phyloP scores from a whole-genome alignment of 495 filamentous ascomycete genomes.

The Bryoglossum gracile region DNA sequence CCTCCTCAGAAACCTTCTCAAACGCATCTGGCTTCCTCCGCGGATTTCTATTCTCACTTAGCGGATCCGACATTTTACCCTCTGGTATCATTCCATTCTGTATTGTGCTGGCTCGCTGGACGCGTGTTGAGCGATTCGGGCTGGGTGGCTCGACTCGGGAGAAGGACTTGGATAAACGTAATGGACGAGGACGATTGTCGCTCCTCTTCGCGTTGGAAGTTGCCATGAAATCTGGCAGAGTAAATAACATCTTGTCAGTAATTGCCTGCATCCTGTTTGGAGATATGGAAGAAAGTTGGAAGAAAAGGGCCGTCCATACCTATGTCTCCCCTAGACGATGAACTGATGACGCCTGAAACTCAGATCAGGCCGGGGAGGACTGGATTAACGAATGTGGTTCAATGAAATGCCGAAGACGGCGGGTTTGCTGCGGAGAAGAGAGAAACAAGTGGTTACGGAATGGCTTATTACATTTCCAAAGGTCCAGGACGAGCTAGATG shows the following conservation, averaged over 20 bases:
- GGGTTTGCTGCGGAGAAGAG: slow-evolving; percentile 5
- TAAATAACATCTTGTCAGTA: slow-evolving; percentile 22
- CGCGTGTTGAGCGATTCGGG: slow-evolving; percentile 33
- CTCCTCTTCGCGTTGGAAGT: slow-evolving; percentile 11
- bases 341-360: slow-evolving; percentile 22
- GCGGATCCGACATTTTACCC: slow-evolving; percentile 26
- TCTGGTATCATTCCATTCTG: slow-evolving; percentile 46
- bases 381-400: slow-evolving; percentile 18
- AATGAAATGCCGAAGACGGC: slow-evolving; percentile 11
- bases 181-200: slow-evolving; percentile 21
- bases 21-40: slow-evolving; percentile 11
- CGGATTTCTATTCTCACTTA: slow-evolving; percentile 19
- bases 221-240: slow-evolving; percentile 27
- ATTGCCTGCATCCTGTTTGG: slow-evolving; percentile 17
- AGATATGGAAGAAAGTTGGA: not conserved
- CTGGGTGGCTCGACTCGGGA: slow-evolving; percentile 27
- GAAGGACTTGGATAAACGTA: slow-evolving; percentile 30
- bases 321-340: too few relatives aligned
- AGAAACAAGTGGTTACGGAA: slow-evolving; percentile 2
- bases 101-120: slow-evolving; percentile 55
- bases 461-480: slow-evolving; percentile 12
- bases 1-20: slow-evolving; percentile 27
- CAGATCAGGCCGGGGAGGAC: slow-evolving; percentile 14
- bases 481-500: not conserved
- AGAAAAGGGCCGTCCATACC: slow-evolving; percentile 3